Conservation (phyloP, 129 eudicot genomes). For the Mikania micrantha region DNA sequence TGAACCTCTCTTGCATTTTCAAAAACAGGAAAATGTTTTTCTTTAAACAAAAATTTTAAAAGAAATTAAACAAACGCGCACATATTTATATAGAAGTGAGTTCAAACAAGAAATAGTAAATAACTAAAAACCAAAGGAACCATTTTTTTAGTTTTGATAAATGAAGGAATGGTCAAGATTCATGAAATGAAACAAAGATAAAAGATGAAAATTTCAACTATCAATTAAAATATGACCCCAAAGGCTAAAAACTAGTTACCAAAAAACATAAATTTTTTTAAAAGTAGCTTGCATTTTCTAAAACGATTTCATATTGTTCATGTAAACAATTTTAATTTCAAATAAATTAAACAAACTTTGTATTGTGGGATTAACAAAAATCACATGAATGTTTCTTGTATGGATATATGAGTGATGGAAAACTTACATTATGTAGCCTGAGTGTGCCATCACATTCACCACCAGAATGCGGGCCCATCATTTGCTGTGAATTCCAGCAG, state of each 20-base stretch:
- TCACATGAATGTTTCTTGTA: not conserved
- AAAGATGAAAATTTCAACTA: no score
- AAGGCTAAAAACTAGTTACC: not conserved
- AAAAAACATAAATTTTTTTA: not conserved
- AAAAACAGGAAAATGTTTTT: no score
- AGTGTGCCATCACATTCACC: slow-evolving; percentile 32
- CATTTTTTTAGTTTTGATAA: no score
- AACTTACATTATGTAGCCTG: slow-evolving; percentile 22
- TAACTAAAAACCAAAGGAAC: no score
- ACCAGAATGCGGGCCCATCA: slow-evolving; percentile 35
- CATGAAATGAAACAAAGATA: no score
- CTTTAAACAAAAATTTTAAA: no score
- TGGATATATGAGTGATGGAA: not conserved
- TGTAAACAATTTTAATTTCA: not conserved
- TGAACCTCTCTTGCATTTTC: no score
- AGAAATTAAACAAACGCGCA: no score
- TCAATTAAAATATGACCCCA: no score
- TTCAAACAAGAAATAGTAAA: no score
- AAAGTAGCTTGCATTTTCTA: not conserved
- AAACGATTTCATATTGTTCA: not conserved
- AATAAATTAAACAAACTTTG: not conserved
- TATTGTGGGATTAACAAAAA: not conserved
- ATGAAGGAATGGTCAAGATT: no score
- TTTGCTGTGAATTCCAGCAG: slow-evolving; percentile 26
- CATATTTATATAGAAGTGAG: no score